phyloP scores from a whole-genome alignment of 2,329 filamentous ascomycete species.

The Microcyclosporella mali region DNA sequence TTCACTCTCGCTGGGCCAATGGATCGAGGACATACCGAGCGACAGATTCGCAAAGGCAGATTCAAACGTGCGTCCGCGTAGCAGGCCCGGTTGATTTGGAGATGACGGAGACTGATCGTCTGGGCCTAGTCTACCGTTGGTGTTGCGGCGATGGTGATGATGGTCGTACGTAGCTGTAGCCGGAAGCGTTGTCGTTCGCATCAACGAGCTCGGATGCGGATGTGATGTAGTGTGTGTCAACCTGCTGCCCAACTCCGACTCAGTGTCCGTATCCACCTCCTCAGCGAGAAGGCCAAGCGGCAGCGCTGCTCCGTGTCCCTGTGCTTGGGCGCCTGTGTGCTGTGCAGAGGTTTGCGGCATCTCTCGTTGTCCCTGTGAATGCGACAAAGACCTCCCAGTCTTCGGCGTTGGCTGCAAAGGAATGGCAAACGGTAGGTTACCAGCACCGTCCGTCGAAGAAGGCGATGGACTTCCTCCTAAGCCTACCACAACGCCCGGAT shows the following conservation, averaged over 20 bases:
- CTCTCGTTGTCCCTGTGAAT: conserved; percentile 55
- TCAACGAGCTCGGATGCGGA: conserved; percentile 26
- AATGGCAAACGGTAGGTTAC: conserved; percentile 75
- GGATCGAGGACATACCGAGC: conserved; percentile 20
- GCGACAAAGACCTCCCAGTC: conserved; percentile 90
- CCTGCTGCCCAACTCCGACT: conserved; percentile 18
- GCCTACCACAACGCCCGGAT: conserved; percentile 7
- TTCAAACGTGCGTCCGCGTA: conserved; percentile 20
- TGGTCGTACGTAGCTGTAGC: conserved; percentile 18
- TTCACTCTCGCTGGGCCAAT: too few species aligned
- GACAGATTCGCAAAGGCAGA: conserved; percentile 24
- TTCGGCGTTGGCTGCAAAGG: conserved; percentile 86
- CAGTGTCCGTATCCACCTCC: conserved; percentile 25
- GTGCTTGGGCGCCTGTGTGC: conserved; percentile 11
- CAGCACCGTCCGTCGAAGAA: conserved; percentile 32
- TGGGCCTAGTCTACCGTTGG: conserved; percentile 17
- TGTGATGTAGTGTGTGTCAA: conserved; percentile 31
- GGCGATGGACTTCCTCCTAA: conserved; percentile 27
- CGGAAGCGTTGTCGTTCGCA: conserved; percentile 28
- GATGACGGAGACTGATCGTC: conserved; percentile 16
- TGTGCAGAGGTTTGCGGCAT: conserved; percentile 7
- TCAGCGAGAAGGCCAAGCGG: conserved; percentile 28
- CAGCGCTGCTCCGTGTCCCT: conserved; percentile 18
- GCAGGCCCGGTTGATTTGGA: conserved; percentile 4
- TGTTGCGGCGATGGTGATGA: too few species aligned